phyloP scores from a whole-genome alignment of 2,329 filamentous ascomycete species.

The Exophiala bonariae region DNA sequence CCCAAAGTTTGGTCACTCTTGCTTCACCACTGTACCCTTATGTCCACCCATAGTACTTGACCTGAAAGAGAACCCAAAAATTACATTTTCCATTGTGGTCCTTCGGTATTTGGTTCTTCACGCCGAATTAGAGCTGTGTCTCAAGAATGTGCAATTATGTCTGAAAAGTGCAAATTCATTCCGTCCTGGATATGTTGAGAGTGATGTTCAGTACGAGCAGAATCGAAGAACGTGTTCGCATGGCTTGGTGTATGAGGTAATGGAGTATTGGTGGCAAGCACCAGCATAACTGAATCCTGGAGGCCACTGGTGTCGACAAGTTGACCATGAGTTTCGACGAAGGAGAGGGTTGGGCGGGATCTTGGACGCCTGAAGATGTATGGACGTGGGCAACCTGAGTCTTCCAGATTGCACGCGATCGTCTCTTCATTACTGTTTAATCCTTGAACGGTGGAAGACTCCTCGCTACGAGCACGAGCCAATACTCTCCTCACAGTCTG shows the following conservation, averaged over 20 bases:
- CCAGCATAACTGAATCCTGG: conserved; percentile 23
- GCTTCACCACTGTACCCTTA: no score
- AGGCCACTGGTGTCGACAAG: conserved; percentile 20
- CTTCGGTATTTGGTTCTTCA: no score
- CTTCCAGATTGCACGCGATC: neutral
- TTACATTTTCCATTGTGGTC: no score
- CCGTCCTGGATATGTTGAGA: no score
- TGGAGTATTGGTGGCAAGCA: conserved; percentile 24
- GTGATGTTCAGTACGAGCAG: no score
- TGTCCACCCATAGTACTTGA: no score
- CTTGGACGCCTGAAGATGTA: conserved; percentile 16
- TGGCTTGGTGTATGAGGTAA: conserved; percentile 6
- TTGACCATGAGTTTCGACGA: conserved; percentile 17
- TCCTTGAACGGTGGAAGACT: neutral
- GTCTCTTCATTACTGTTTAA: neutral
- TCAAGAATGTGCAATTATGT: no score
- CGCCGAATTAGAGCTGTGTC: no score
- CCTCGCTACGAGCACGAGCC: conserved; percentile 13
- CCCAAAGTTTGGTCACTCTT: no score
- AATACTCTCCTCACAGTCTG: conserved; percentile 20
- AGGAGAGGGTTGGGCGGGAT: conserved; percentile 11
- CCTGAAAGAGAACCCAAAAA: no score
- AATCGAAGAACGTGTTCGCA: no score
- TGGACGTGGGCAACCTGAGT: conserved; percentile 5
- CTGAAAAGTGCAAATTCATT: no score